Conservation (phyloP, 2,329 filamentous ascomycete genomes). For the Phaeomoniella chlamydospora region DNA sequence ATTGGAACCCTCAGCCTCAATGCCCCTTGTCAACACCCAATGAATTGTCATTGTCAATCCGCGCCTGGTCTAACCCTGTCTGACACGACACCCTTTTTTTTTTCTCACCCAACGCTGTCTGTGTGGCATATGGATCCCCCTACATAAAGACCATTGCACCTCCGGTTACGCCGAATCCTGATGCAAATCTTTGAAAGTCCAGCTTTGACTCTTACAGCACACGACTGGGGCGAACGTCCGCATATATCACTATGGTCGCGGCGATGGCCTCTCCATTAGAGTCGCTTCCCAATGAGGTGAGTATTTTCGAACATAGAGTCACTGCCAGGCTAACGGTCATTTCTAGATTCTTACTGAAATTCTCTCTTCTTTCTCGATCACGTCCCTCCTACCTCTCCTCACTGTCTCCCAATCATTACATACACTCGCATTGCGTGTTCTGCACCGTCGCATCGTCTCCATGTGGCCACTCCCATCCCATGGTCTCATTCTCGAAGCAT, state of each 20-base stretch:
- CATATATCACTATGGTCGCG: not conserved
- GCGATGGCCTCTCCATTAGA: slow-evolving; percentile 9
- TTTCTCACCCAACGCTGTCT: too few species aligned
- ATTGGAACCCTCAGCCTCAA: too few species aligned
- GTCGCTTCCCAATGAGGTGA: slow-evolving; percentile 20
- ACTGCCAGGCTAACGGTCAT: not conserved
- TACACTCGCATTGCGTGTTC: slow-evolving; percentile 45
- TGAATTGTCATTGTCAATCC: too few species aligned
- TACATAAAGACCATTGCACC: slow-evolving; percentile 1
- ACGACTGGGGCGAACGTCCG: not conserved
- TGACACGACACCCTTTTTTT: too few species aligned
- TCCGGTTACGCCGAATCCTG: slow-evolving; percentile 1
- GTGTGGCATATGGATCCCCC: slow-evolving; percentile 5
- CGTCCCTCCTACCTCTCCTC: slow-evolving; percentile 41
- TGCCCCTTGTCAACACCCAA: too few species aligned
- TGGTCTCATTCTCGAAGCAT: slow-evolving; percentile 63
- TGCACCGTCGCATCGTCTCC: slow-evolving; percentile 48
- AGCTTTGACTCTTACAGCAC: not conserved
- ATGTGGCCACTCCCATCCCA: slow-evolving; percentile 46
- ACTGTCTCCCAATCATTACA: slow-evolving; percentile 49
- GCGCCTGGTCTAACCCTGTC: too few species aligned
- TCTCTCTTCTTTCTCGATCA: slow-evolving; percentile 33
- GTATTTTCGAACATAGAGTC: not conserved
- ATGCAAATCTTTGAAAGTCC: slow-evolving; percentile 1
- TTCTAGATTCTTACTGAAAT: slow-evolving; percentile 36